Base-by-base conservation (phyloP, 768 basidiomycete species). In the Termitomyces sp. region DNA sequence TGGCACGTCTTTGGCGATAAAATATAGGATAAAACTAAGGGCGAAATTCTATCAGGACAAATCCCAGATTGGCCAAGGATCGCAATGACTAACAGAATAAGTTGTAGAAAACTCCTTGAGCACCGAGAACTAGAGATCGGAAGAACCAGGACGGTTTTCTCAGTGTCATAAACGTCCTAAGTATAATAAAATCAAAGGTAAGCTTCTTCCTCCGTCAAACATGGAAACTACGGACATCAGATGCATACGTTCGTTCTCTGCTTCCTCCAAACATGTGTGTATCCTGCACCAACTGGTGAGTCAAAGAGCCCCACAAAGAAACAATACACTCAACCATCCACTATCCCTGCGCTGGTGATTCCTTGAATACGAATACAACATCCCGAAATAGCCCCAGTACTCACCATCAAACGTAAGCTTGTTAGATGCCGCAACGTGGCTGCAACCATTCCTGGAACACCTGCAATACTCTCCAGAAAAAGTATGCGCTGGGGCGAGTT, bases 211-310 rank as follows among this genome's bases (percentile, higher is more conserved):
- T 37, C 37, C 12, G 6, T 51, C 51, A 28, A 52, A 41, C 39
- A 29, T 20, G 22, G 22, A 22, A 22, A 26, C 28, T 45, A 69
- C 81, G 66, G 59, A 91, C 89, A 95, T 90, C 53, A 95, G 78
- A 70, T 96, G 94, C 92, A 97, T 96, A 36, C 96, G 79, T 74
- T 99, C 96, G 69, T 98, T 98, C 68, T 98, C 94, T 13, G 94
- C 94, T 75, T 97, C 96, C 68, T 94, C 89, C 18, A 97, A 75
- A 45, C 93, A 82, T 6, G 93, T 95, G 69, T 94, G 92, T 62
- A 97, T 97, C 94, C 94, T 94, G 37, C 83, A 28, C 77, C 77
- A 64, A 84, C 81, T 28, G 36, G 22, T 58, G 81, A 77, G 63
- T 76, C 72, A 24, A 12, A 46, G 0, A 34, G 6, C 16, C 3